Base-by-base conservation (phyloP, 805 yeast species). In the Lipomyces spencermartinsiae region DNA sequence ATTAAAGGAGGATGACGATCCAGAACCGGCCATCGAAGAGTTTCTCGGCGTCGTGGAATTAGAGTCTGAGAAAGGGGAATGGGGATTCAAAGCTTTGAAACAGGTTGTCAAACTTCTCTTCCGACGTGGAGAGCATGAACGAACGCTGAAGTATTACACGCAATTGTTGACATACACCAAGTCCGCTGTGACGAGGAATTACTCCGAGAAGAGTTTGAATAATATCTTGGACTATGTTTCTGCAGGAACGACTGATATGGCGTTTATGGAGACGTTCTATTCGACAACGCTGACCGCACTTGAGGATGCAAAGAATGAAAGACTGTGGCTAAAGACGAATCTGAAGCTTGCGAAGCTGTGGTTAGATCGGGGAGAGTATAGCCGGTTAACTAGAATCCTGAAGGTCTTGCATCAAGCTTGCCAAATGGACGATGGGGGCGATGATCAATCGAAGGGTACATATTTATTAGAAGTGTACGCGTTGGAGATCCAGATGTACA, bases 391-490 rank as follows among this genome's bases (percentile, higher is more conserved):
- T 54, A 57, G 12, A 70, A 71, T 54, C 34, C 55, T 60, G 56
- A 64, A 35, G 59, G 67, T 65, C 43, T 46, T 71, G 56, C 74
- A 71, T 58, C 51, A 64, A 53, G 73, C 73, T n/a, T 67, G 73
- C 29, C 68, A 64, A 60, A 65, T 64, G 68, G 72, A 71, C 35
- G 69, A 70, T 39, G 73, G 73, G 2, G 73, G 66, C 5, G 74
- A 63, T 22, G 74, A 74, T 54, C 74, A 69, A 49, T 65, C 73
- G 10, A 71, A 73, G 37, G 74, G 74, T 2, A 74, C 77, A 16
- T 73, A 77, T 68, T 76, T 86, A 25, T 77, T 91, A 54, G 96
- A 91, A 66, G 81, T 88, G 0, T 83, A 89, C 25, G 90, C 95
- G 0, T 82, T 86, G 3, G 89, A 89, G 74, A 89, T 91, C 67